phyloP scores from a whole-genome alignment of 495 filamentous ascomycete genomes.

The Talaromyces liani region DNA sequence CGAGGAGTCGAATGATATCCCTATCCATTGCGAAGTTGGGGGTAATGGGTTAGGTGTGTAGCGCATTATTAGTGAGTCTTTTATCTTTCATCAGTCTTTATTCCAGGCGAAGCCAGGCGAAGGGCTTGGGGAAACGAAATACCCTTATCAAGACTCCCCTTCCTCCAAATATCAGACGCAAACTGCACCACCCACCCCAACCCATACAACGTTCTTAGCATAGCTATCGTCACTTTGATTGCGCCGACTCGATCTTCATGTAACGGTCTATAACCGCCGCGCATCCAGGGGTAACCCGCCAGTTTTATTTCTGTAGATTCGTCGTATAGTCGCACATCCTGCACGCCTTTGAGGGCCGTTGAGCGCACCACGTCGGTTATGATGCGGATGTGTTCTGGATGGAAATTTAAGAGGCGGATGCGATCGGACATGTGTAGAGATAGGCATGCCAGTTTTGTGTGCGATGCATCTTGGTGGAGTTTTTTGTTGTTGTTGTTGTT shows the following conservation, averaged over 20 bases:
- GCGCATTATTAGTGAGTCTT: background rate
- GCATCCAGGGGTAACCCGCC: background rate
- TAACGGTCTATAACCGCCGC: background rate
- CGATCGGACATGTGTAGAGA: background rate
- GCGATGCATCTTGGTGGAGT: background rate
- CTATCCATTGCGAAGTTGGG: background rate
- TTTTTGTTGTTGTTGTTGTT: background rate
- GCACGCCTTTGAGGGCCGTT: background rate
- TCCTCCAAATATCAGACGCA: background rate
- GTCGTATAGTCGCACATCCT: background rate
- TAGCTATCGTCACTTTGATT: background rate
- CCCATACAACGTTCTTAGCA: background rate
- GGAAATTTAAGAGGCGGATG: background rate
- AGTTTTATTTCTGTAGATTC: background rate
- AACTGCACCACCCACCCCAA: background rate
- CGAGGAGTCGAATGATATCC: background rate
- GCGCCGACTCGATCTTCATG: background rate
- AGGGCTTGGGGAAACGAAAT: background rate
- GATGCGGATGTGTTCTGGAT: background rate
- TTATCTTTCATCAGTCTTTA: background rate
- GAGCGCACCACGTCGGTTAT: background rate
- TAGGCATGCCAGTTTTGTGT: background rate
- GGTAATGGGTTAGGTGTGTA: background rate
- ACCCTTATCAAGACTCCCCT: background rate
- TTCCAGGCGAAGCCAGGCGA: too few species aligned